Evolutionary conservation across 2,329 filamentous ascomycete species (phyloP), one percentile per base, ranked within the genome.

Genomic region (Fusarium chuoi): DNA sequence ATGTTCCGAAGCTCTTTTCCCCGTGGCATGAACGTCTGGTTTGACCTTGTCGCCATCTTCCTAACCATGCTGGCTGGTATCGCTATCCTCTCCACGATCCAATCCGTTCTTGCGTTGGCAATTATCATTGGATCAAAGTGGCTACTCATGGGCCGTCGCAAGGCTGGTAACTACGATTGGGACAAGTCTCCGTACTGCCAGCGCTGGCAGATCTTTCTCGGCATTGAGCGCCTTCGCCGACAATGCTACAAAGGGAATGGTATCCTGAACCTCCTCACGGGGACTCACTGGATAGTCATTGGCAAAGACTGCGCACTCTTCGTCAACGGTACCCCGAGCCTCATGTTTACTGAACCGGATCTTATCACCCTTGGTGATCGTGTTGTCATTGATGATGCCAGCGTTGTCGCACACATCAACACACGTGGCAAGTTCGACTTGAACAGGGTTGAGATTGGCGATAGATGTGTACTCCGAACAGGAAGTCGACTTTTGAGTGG

Each of bases 201-300:
- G 5, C 63, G 65, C 2, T 68, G 65, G 65, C 65, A 68, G 39
- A 68, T 68, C 54, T 68, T 68, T 18, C 65, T 68, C 2, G 39
- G 52, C 1, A 52, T 68, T 12, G 65, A 68, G 13, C 65, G 63
- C 0, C 52, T 68, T 1, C 45, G 65, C 12, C 36, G 65, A 11
- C 17, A 28, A 0, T 68, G 62, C n/a, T 68, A 68, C 18, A 41
- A 35, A 1, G 45, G 63, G 9, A 68, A 68, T 2, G 63, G 65
- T 0, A 61, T 68, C 0, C 65, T 68, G 0, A 48, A 51, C 1
- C 28, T 68, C 0, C 24, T 68, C 0, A 68, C 65, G 0, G 65
- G 65, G 3, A 68, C 65, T 0, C 20, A 42, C 0, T 68, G 65
- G 65, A 68, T 68, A 12, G 65, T 62, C 1, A 41, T 52, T 2